These are phyloP conservation scores for Diplodia seriata DNA, from an alignment of 2,329 filamentous ascomycete genomes.

Conservation along the genomic window DNA sequence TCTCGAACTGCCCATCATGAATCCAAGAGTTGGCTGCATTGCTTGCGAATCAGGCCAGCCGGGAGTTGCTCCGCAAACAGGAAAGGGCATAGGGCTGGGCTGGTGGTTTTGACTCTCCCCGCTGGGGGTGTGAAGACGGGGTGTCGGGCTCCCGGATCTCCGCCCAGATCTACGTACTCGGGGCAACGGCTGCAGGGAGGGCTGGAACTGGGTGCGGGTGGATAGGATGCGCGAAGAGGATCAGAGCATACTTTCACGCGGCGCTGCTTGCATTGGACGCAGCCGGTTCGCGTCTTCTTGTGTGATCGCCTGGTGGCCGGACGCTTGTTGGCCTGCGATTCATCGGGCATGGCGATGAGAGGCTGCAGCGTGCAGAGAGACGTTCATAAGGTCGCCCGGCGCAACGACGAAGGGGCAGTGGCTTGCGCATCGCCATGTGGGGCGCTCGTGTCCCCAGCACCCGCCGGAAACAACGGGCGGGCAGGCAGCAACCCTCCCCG, in stretches of 20 bases:
- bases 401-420: constrained; percentile 7
- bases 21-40: too few species aligned
- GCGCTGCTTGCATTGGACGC: constrained; percentile 31
- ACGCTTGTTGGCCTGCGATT: constrained; percentile 19
- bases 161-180: background rate
- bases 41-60: too few species aligned
- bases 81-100: background rate
- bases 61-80: background rate
- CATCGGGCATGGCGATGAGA: constrained; percentile 24
- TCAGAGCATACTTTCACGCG: constrained; percentile 28
- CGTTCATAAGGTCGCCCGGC: constrained; percentile 11
- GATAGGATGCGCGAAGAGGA: background rate
- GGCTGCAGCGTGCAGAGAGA: constrained; percentile 16
- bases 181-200: constrained; percentile 15
- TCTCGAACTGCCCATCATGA: too few species aligned
- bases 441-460: constrained; percentile 13
- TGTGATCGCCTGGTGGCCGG: constrained; percentile 27
- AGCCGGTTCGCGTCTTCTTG: constrained; percentile 33
- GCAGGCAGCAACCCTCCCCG: background rate
- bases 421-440: constrained; percentile 25
- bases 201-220: background rate
- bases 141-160: background rate
- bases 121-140: background rate
- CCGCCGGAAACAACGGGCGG: background rate
- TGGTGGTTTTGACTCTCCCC: background rate